Evolutionary conservation across 148 eudicot genomes (phyloP), one percentile per base, ranked within the genome.

Genomic region (Dysphania ambrosioides): DNA sequence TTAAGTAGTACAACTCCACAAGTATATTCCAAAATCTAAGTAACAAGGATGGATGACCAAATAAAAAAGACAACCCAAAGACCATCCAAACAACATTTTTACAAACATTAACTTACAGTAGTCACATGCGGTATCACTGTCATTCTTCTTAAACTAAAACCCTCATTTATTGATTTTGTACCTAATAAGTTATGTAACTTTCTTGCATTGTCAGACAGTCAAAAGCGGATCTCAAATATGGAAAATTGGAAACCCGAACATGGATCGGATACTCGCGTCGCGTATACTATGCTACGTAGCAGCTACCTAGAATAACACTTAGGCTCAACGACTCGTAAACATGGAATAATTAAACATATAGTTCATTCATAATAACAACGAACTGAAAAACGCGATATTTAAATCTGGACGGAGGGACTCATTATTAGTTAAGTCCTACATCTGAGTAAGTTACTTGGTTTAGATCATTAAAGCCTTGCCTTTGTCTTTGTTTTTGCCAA

Each of bases 391-490:
- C 18, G 19, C 6, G 21, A 47, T 0, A 47, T 13, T 0, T 47
- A 47, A 47, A 16, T 15, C 4, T 5, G 53, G 18, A 47, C 53
- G 18, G 2, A 11, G 0, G 18, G 16, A 44, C 18, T 44, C n/a
- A 44, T 11, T 3, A 5, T 9, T 42, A 9, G 15, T 44, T 44
- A 44, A 56, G 9, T 16, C 59, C 5, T 55, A 55, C 10, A 5
- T 11, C 42, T 49, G 5, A 42, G n/a, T 21, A 44, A 29, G 6
- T 40, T 29, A 59, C 31, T 1, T 1, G 21, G 12, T 53, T 55
- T 16, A 66, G 2, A 72, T 65, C 66, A 38, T n/a, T 19, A 72
- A 65, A 56, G 75, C 78, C 78, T 74, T 74, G 21, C 78, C 67
- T 53, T 74, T 74, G 26, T 24, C 36, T 16, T 41, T 74, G 26